Percentiles rank a stretch among this genome's conserved stretches.
These are phyloP conservation scores for Wickerhamomyces pijperi DNA, from an alignment of 805 yeast genomes.

Conservation along the genomic window DNA sequence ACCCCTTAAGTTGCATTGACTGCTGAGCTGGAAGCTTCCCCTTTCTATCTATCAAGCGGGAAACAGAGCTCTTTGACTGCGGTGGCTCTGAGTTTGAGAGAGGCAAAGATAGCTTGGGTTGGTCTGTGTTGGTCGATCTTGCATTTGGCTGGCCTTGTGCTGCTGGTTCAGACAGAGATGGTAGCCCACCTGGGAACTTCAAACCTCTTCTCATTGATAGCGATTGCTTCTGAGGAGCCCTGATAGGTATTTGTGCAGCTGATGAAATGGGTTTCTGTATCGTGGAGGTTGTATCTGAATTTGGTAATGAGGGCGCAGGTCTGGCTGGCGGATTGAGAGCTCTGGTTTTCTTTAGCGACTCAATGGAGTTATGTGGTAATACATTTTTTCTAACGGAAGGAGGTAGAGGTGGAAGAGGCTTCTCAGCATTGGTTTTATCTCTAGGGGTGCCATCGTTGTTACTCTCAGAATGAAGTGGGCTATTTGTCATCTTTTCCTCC, in stretches of 20 bases:
- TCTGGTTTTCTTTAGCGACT: background rate
- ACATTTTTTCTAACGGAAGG: constrained; percentile 5
- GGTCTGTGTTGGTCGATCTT: no score
- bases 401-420: constrained; percentile 33
- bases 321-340: constrained; percentile 4
- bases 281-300: constrained; percentile 41
- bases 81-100: constrained; percentile 9
- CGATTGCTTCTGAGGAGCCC: constrained; percentile 68
- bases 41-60: constrained; percentile 15
- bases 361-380: background rate
- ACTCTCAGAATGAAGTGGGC: no score
- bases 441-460: no score
- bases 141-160: no score
- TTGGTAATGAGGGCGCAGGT: constrained; percentile 20
- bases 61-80: constrained; percentile 8
- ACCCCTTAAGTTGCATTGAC: constrained; percentile 32
- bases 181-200: constrained; percentile 82
- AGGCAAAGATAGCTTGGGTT: no score
- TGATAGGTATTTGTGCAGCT: constrained; percentile 71
- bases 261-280: background rate
- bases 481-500: background rate
- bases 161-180: constrained; percentile 27
- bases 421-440: constrained; percentile 12
- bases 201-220: constrained; percentile 79
- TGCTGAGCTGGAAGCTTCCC: constrained; percentile 14